Evolutionary conservation across 2,329 filamentous ascomycete genomes (phyloP).

Genomic region (Exophiala sp.): DNA sequence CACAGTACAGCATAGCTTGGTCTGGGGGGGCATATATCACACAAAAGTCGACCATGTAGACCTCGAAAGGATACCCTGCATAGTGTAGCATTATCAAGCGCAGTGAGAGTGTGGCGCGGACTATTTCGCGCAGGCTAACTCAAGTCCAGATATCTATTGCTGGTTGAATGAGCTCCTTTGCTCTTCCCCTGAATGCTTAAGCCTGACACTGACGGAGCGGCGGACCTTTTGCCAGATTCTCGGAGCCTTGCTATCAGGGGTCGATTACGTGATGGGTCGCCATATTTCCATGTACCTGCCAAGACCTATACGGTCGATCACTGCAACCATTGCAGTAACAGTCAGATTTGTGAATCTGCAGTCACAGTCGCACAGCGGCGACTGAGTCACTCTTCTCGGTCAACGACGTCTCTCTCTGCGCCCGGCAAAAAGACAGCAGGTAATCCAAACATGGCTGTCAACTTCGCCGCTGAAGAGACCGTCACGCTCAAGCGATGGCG

Average conservation of each 20-base stretch:
- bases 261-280: no score
- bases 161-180: not conserved
- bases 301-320: not conserved
- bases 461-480: slow-evolving; percentile 90
- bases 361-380: not conserved
- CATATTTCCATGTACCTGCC: not conserved
- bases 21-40: not conserved
- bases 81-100: not conserved
- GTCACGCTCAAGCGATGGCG: slow-evolving; percentile 77
- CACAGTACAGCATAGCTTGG: not conserved
- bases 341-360: not conserved
- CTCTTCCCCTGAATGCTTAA: no score
- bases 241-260: no score
- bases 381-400: not conserved
- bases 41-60: slow-evolving; percentile 9
- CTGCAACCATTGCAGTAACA: not conserved
- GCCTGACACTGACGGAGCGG: not conserved
- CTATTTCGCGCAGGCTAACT: no score
- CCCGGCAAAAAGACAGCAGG: not conserved
- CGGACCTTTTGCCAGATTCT: no score
- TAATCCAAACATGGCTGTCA: slow-evolving; percentile 64
- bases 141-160: no score
- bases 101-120: no score
- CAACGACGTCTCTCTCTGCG: not conserved
- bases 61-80: slow-evolving; percentile 13